Base-by-base conservation (phyloP, 139 green algal genomes). In the Auxenochlorella protothecoides region DNA sequence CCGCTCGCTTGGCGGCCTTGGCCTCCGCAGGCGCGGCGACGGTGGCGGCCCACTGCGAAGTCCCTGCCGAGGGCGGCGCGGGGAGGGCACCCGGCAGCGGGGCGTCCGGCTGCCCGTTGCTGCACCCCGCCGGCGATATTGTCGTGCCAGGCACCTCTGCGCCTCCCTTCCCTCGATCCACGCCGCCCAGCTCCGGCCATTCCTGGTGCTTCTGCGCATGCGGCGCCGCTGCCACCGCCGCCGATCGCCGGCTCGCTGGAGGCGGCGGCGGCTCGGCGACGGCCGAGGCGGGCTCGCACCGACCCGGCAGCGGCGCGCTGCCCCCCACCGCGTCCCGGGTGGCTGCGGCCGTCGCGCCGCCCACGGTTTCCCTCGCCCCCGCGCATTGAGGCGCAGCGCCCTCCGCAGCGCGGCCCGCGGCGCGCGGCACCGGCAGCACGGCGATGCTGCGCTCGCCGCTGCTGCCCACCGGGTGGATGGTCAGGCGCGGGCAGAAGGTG, bases 1-100 rank as follows among this genome's bases (percentile, higher is more conserved):
- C 64, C 5, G 74, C 73, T 53, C 84, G 63, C 77, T 85, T 72
- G 73, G 79, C 77, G 15, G 80, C 80, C 80, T 83, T 85, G 4
- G 80, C 78, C 6, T 44, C 13, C 8, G 14, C 63, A 13, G 61
- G 52, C 13, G 63, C 14, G 12, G 63, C 63, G 7, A 16, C 14
- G 61, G 44, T 74, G 69, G 60, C 60, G 16, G 14, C 53, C 10
- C 60, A 44, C 61, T 44, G 60, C 61, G 61, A 14, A 11, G 14
- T 27, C 14, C 53, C 57, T 56, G 68, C 15, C n/a, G 59, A 11
- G n/a, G 59, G n/a, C 8, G 68, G 6, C 57, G 6, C 54, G 5
- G 6, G 13, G 53, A 7, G 27, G 27, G 27, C 27, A 44, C 27
- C 27, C 27, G 27, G 27, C 27, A 44, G 27, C 27, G 27, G 27